phyloP scores from a whole-genome alignment of 371 early-diverging fungal genomes.

The Circinella minor region DNA sequence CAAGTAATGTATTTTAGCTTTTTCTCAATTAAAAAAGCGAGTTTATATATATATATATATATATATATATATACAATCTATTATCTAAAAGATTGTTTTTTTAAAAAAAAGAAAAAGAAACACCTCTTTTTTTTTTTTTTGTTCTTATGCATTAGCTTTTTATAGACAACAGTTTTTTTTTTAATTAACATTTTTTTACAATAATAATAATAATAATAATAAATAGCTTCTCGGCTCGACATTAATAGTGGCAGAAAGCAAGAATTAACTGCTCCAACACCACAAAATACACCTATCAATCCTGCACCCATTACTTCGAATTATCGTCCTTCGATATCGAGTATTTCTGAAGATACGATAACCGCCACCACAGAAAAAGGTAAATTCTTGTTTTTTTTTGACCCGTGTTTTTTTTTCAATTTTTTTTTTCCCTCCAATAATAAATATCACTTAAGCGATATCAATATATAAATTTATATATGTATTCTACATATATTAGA shows the following conservation, averaged over 20 bases:
- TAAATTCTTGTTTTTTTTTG: background rate
- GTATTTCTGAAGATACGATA: constrained; percentile 44
- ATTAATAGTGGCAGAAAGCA: constrained; percentile 42
- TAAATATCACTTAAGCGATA: too few relatives aligned
- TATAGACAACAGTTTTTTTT: background rate
- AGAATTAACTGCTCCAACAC: constrained; percentile 48
- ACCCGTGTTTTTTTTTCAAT: background rate
- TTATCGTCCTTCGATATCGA: constrained; percentile 41
- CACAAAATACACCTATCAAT: constrained; percentile 54
- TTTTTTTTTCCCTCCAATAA: background rate
- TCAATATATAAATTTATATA: background rate
- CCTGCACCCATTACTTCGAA: constrained; percentile 49
- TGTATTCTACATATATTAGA: background rate
- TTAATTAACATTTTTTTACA: background rate
- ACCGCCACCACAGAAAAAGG: background rate
- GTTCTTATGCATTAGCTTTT: constrained; percentile 5
- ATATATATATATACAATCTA: background rate
- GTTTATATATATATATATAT: background rate
- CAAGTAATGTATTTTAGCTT: background rate
- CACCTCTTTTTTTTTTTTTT: background rate
- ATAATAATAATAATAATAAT: background rate
- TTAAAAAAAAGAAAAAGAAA: too few relatives aligned
- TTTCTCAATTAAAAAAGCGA: background rate
- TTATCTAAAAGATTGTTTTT: too few relatives aligned
- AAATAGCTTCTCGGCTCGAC: constrained; percentile 22